Percentiles rank a stretch among this genome's conserved stretches.
phyloP scores from a whole-genome alignment of 805 yeast genomes.

The Wickerhamomyces sydowiorum region DNA sequence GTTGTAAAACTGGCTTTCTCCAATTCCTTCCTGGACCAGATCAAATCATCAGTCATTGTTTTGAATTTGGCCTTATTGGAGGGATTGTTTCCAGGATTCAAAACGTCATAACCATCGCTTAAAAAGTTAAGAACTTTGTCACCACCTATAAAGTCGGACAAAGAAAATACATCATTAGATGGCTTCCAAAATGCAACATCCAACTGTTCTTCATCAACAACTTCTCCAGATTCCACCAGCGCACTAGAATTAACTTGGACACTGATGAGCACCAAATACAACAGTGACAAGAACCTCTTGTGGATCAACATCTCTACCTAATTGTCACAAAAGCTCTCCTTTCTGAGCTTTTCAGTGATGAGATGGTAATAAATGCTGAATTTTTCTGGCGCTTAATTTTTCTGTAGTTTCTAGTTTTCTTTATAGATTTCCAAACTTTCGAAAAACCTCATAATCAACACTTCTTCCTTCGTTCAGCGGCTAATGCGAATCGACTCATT shows the following conservation, averaged over 20 bases:
- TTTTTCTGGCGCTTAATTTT: neutral
- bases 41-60: constrained; percentile 14
- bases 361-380: neutral
- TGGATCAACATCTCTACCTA: too few species aligned
- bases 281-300: too few species aligned
- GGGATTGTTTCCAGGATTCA: constrained; percentile 9
- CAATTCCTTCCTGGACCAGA: constrained; percentile 8
- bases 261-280: too few species aligned
- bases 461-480: constrained; percentile 4
- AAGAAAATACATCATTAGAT: neutral
- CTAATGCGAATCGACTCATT: neutral
- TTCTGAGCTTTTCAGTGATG: too few species aligned
- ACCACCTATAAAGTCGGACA: neutral
- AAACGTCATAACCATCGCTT: constrained; percentile 1
- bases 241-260: too few species aligned
- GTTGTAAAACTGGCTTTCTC: neutral
- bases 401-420: too few species aligned
- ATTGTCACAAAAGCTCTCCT: too few species aligned
- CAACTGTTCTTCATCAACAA: too few species aligned
- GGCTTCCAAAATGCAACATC: neutral
- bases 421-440: too few species aligned
- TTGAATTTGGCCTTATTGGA: constrained; percentile 10
- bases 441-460: neutral
- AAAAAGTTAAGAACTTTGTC: neutral
- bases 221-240: too few species aligned